These are phyloP conservation scores for Mortierella sp. DNA, from an alignment of 371 early-diverging fungal genomes.

Conservation along the genomic window DNA sequence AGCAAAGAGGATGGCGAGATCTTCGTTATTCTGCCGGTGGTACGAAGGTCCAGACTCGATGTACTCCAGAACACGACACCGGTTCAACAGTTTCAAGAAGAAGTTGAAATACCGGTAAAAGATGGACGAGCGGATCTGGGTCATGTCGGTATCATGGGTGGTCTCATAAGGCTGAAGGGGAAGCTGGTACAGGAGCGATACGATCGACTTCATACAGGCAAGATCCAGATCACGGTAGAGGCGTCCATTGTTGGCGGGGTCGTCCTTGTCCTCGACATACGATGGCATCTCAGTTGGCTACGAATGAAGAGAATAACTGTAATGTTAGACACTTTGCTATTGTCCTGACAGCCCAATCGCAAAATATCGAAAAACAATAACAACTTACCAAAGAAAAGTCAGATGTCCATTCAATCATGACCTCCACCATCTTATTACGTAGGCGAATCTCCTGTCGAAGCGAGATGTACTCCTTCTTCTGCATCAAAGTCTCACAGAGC, in stretches of 20 bases:
- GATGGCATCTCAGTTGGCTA: slow-evolving; percentile 49
- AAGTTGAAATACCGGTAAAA: slow-evolving; percentile 93
- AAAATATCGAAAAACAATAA: background rate
- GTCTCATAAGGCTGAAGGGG: slow-evolving; percentile 87
- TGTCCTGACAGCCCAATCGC: too few relatives aligned
- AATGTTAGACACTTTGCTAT: background rate
- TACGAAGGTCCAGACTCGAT: slow-evolving; percentile 55
- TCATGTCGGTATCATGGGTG: slow-evolving; percentile 73
- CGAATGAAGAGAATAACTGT: background rate
- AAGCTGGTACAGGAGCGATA: slow-evolving; percentile 82
- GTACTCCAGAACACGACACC: slow-evolving; percentile 81
- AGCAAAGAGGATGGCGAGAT: slow-evolving; percentile 60
- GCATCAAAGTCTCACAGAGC: slow-evolving; percentile 85
- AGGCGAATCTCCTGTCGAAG: slow-evolving; percentile 90
- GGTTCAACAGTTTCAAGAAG: slow-evolving; percentile 88
- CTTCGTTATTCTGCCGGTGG: slow-evolving; percentile 53
- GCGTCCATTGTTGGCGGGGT: slow-evolving; percentile 44
- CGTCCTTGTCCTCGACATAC: slow-evolving; percentile 52
- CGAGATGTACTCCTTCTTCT: slow-evolving; percentile 83
- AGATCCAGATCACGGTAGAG: slow-evolving; percentile 86
- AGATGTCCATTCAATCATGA: slow-evolving; percentile 90
- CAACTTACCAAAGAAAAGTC: slow-evolving; percentile 75
- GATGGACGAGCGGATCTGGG: slow-evolving; percentile 80
- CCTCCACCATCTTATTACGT: slow-evolving; percentile 87
- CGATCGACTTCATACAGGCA: slow-evolving; percentile 88